Conservation (phyloP, 176 grass and related monocot species). For the Bromus sterilis region DNA sequence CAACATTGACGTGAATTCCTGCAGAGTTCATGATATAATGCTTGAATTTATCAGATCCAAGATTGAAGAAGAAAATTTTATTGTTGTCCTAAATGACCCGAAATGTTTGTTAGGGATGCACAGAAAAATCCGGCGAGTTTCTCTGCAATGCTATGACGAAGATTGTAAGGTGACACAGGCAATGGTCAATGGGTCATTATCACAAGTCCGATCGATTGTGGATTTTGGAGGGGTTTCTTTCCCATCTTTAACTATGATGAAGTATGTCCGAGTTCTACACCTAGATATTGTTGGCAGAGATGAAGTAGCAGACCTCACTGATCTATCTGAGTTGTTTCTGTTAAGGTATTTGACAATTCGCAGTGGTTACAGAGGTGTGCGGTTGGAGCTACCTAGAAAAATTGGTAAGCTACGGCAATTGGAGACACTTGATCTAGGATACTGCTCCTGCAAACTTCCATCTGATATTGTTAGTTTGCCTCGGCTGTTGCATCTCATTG, state of each 20-base stretch:
- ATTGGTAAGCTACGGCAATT: too few species aligned
- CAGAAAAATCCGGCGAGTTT: neutral
- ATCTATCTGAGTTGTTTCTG: neutral
- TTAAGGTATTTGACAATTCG: neutral
- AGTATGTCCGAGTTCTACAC: neutral
- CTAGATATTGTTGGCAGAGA: neutral
- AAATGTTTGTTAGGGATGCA: neutral
- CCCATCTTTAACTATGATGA: too few species aligned
- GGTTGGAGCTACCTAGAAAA: neutral
- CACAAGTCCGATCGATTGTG: too few species aligned
- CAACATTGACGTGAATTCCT: neutral
- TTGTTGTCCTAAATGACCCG: neutral
- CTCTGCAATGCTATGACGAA: neutral
- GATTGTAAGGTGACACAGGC: neutral
- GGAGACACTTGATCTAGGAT: too few species aligned
- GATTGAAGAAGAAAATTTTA: neutral
- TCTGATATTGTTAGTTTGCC: too few species aligned
- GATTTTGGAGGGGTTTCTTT: too few species aligned
- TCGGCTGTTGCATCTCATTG: too few species aligned
- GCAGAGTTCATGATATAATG: neutral
- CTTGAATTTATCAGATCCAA: too few species aligned
- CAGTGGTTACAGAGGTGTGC: neutral
- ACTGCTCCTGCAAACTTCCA: too few species aligned
- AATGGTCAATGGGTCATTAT: neutral
- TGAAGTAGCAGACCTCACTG: neutral